Conservation (phyloP, 176 grass and related monocot genomes). For the Avena atlantica region DNA sequence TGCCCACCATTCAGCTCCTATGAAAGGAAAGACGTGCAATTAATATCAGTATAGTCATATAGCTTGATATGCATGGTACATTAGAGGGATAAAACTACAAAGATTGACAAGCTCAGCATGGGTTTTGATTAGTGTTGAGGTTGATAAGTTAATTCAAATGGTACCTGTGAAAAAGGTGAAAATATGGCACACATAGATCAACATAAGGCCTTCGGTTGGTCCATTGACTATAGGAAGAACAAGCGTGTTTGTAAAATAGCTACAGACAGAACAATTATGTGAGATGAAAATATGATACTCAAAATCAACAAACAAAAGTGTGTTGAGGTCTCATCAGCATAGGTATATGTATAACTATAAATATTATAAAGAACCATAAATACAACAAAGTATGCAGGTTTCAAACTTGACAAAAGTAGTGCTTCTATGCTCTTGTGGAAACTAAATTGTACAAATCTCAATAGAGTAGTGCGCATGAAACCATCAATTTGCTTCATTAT, state of each 20-base stretch:
- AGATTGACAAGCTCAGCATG: conserved; percentile 3
- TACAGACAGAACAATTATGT: conserved; percentile 40
- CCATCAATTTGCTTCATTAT: background rate
- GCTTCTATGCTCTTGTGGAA: conserved; percentile 23
- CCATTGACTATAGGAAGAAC: conserved; percentile 95
- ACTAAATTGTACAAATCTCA: conserved; percentile 20
- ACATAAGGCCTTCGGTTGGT: conserved; percentile 98
- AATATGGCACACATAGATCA: conserved; percentile 90
- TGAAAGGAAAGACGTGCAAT: conserved; percentile 46
- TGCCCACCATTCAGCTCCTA: conserved; percentile 97
- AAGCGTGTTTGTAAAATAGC: conserved; percentile 98
- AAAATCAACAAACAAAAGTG: conserved; percentile 19
- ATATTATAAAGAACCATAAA: background rate
- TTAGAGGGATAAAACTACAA: conserved; percentile 15
- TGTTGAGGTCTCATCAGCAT: background rate
- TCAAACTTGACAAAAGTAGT: conserved; percentile 11
- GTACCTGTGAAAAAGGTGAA: conserved; percentile 92
- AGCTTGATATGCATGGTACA: conserved; percentile 6
- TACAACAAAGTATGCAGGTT: background rate
- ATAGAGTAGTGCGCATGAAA: background rate
- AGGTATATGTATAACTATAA: conserved; percentile 13
- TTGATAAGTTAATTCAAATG: conserved; percentile 21
- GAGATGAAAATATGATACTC: conserved; percentile 15
- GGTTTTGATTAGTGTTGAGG: background rate
- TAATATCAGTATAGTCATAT: conserved; percentile 16